Base-by-base conservation (phyloP, 2,329 filamentous ascomycete genomes). In the Mycosphaerelloides madeirae region DNA sequence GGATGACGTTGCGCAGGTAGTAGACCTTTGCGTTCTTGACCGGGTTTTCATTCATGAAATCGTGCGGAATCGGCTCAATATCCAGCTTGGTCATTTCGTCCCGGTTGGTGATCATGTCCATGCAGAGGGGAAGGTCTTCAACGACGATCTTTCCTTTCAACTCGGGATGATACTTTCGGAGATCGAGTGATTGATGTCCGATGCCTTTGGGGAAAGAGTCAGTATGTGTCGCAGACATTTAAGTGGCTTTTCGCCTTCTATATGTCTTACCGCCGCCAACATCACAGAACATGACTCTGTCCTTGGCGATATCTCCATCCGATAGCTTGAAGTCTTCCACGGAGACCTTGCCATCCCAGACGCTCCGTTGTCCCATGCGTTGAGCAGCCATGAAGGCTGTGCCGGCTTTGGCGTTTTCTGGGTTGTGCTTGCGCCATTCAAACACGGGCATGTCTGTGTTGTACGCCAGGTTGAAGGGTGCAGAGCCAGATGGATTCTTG, bases 341-440 rank as follows among this genome's bases (percentile, higher is more conserved):
- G 13, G 41, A 25, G 3, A 45, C 46, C 4, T 29, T 32, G 28
- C 36, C 39, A 18, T 46, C 44, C 44, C 41, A 43, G 16, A 47
- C 38, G 25, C 43, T 47, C 13, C 32, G 34, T 33, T 47, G 48
- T n/a, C 48, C 43, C 28, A 47, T 44, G 13, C 48, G 40, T 28
- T 50, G 48, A 29, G 48, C 48, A 12, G 48, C 48, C 48, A 50
- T 47, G 39, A 47, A 50, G 9, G 36, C 48, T 19, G 47, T 43
- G 7, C 44, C 48, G 29, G 33, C 44, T 38, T 50, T 50, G 39
- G 36, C 35, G 28, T 47, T 50, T 25, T 47, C 41, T n/a, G 44
- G 40, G 18, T 37, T 37, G 11, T 37, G 11, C 9, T 9, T 13
- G 12, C 31, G 19, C 38, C 38, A 40, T 32, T 32, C 28, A 15